Base-by-base conservation (phyloP, 2,329 filamentous ascomycete genomes). In the Polychaeton citri region DNA sequence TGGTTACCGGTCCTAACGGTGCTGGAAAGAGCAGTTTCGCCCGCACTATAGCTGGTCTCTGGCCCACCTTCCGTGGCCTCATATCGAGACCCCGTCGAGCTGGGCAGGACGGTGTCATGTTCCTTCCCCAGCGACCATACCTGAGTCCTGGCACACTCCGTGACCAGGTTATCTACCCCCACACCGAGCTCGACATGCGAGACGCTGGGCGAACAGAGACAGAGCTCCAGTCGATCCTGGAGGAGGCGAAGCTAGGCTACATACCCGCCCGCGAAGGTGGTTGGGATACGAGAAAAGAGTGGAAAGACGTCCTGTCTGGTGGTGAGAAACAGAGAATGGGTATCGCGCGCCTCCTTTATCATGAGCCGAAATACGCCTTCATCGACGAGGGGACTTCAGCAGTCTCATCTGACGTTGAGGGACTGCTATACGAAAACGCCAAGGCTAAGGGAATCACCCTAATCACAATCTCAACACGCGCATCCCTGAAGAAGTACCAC, bases 91-190 rank as follows among this genome's bases (percentile, higher is more conserved):
- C 90, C 2, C 84, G 90, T 52, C 71, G 66, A 26, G 71, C 79
- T 43, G 55, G 53, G 12, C 49, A 55, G 43, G 88, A 96, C 45
- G 90, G 90, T 40, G 93, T 98, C 63, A 96, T 98, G 87, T 96
- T 98, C 62, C 71, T 98, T 8, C 90, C 90, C 0, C 90, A 98
- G 58, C 73, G 88, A 12, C 86, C 88, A 0, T 96, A 96, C 52
- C 73, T 96, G 21, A 88, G 79, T 56, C 81, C 88, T 16, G 90
- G 90, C 21, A 96, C 90, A 1, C 68, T 96, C 7, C 80, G 90
- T 18, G 92, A 98, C 51, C 92, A 98, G 62, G 85, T 98, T 51
- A 95, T 96, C 54, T 98, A 98, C 49, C 90, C 90, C 0, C 86
- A 98, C 50, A 88, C 85, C 5, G 88, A 93, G 54, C 66, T 87